Evolutionary conservation across 768 basidiomycete genomes (phyloP).

Genomic region (Boletus tomentosulus): DNA sequence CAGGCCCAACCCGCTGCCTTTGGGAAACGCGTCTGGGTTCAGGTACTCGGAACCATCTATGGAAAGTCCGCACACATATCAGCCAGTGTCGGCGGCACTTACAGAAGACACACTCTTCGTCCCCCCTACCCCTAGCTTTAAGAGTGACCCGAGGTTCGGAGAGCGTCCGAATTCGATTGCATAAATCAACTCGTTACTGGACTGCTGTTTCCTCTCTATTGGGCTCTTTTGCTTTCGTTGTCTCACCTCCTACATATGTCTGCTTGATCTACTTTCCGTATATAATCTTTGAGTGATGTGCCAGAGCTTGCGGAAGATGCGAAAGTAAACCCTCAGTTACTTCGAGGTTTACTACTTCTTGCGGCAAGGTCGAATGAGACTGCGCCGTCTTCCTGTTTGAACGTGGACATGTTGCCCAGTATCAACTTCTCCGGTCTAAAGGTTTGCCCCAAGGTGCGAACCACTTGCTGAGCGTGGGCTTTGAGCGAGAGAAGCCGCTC

Average conservation of each 20-base stretch:
- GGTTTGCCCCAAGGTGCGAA: conserved; percentile 9
- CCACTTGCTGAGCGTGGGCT: conserved; percentile 16
- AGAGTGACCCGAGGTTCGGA: conserved; percentile 29
- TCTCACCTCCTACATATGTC: neutral
- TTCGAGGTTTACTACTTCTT: conserved; percentile 26
- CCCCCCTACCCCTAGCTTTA: conserved; percentile 60
- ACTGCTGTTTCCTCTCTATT: neutral
- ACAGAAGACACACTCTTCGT: conserved; percentile 45
- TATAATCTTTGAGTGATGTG: conserved; percentile 1
- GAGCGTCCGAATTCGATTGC: conserved; percentile 43
- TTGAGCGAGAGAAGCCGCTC: conserved; percentile 18
- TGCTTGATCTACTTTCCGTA: conserved; percentile 9
- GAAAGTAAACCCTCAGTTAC: conserved; percentile 9
- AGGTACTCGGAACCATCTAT: conserved; percentile 37
- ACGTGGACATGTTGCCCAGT: conserved; percentile 23
- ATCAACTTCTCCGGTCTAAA: conserved; percentile 17
- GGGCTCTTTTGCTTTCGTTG: conserved; percentile 7
- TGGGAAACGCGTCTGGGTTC: conserved; percentile 36
- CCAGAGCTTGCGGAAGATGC: neutral
- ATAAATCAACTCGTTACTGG: conserved; percentile 16
- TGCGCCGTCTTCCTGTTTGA: conserved; percentile 25
- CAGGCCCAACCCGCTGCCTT: conserved; percentile 54
- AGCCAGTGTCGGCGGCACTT: conserved; percentile 61
- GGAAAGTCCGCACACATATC: conserved; percentile 49
- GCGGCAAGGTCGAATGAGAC: conserved; percentile 30